Evolutionary conservation across 345 rosid genomes (phyloP), one percentile per base, ranked within the genome.

Genomic region (Hypericum androsaemum): DNA sequence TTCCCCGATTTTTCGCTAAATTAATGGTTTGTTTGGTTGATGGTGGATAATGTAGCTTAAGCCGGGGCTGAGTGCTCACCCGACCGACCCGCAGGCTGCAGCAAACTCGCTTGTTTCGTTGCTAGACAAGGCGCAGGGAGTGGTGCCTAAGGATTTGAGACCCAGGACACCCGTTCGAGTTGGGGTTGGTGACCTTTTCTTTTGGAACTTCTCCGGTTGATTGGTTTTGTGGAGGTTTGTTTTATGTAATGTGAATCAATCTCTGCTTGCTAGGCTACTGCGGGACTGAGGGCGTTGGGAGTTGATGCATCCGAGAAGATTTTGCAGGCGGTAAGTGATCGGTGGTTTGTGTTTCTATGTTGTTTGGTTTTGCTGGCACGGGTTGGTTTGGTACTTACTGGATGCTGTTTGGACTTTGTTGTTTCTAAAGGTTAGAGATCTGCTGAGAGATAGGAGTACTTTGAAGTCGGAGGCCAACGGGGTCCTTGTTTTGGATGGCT

Each of bases 161-260:
- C 56, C 81, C 6, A 80, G 70, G 73, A 92, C 96, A n/a, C 95
- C 94, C n/a, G 96, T 88, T 54, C 81, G 95, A 81, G 95, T 92
- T 50, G 96, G 98, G 86, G 98, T 92, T 63, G 38, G 86, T 65
- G 47, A 17, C 48, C 4, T 22, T 22, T 54, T 47, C 50, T 43
- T 12, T 35, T 59, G 8, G 41, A 52, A 39, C 41, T 32, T 6
- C 60, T n/a, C 10, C 35, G 12, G 37, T 14, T 28, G 50, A 41
- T 62, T 61, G 49, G 3, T 39, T 37, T 46, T 5, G 49, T 46
- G 5, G 22, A 35, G 11, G 36, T 39, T 17, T 9, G 22, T 10
- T 37, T 58, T 63, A 47, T 44, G 39, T 49, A 14, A 53, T 41
- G 12, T 43, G 45, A 44, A 44, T 12, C 15, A 44, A 44, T 12